These are phyloP conservation scores for Sinapis alba DNA, from an alignment of 441 rosid species.

Conservation along the genomic window DNA sequence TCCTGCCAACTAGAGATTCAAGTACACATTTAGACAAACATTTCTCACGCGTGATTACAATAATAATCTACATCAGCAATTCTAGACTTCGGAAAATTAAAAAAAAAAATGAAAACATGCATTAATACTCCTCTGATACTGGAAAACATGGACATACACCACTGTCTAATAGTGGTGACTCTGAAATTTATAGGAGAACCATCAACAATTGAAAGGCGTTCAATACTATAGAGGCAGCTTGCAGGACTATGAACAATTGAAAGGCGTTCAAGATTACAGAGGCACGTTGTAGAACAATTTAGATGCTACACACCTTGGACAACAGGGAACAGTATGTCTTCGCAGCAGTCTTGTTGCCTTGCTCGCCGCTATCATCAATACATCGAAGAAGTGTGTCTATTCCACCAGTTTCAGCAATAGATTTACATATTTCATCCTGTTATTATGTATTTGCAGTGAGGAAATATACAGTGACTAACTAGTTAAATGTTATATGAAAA, in stretches of 20 bases:
- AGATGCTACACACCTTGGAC: conserved; percentile 60
- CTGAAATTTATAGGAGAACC: neutral
- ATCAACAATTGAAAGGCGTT: neutral
- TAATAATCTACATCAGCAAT: neutral
- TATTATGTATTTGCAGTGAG: neutral
- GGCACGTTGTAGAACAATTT: conserved; percentile 1
- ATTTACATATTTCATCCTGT: conserved; percentile 95
- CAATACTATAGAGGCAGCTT: neutral
- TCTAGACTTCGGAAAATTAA: neutral
- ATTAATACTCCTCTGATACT: neutral
- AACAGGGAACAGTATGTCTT: conserved; percentile 77
- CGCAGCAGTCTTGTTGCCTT: conserved; percentile 74
- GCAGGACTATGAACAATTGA: conserved; percentile 4
- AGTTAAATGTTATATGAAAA: neutral
- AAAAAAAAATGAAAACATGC: neutral
- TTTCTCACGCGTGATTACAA: neutral
- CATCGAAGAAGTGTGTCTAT: conserved; percentile 72
- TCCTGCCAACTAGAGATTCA: conserved; percentile 77
- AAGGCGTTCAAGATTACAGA: neutral
- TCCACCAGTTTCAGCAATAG: conserved; percentile 88
- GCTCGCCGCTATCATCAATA: conserved; percentile 81
- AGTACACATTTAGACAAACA: conserved; percentile 30
- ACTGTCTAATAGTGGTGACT: neutral
- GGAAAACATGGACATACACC: neutral
- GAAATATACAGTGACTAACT: neutral